Percentiles rank a stretch among this genome's conserved stretches.
Evolutionary conservation across 306 rosid genomes (phyloP).

Genomic region (Vicia villosa): DNA sequence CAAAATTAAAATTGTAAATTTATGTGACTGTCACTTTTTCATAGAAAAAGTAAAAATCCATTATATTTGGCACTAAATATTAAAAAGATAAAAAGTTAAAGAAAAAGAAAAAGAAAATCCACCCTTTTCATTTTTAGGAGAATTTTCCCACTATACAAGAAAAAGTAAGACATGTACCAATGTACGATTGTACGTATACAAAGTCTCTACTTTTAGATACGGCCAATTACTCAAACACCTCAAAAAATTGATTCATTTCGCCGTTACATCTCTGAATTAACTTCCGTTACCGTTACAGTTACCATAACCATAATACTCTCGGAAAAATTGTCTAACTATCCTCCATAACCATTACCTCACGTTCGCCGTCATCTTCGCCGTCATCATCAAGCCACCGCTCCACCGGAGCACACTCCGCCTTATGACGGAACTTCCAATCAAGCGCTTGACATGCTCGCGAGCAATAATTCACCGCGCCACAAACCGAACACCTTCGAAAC

Average conservation of each 20-base stretch:
- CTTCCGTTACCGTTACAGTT: slow-evolving; percentile 11
- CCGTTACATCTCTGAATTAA: slow-evolving; percentile 12
- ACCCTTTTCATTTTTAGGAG: slow-evolving; percentile 32
- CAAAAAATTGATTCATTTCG: slow-evolving; percentile 44
- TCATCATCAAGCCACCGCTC: slow-evolving; percentile 79
- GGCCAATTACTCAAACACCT: slow-evolving; percentile 13
- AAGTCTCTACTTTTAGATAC: slow-evolving; percentile 25
- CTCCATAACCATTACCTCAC: slow-evolving; percentile 32
- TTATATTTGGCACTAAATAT: neutral
- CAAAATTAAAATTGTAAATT: neutral
- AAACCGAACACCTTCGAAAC: slow-evolving; percentile 92
- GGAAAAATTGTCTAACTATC: slow-evolving; percentile 49
- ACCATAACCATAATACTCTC: neutral
- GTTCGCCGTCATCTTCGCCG: slow-evolving; percentile 41
- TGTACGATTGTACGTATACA: slow-evolving; percentile 3
- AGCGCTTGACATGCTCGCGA: slow-evolving; percentile 98
- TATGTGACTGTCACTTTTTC: neutral
- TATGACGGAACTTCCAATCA: slow-evolving; percentile 95
- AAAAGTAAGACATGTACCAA: neutral
- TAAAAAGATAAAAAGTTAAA: neutral
- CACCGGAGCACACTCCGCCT: slow-evolving; percentile 72
- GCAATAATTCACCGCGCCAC: slow-evolving; percentile 89
- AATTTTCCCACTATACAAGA: slow-evolving; percentile 37
- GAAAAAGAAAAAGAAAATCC: neutral
- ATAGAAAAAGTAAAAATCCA: neutral